Evolutionary conservation across 345 rosid species (phyloP), one percentile per base, ranked within the genome.

Genomic region (Ceriops zippeliana): DNA sequence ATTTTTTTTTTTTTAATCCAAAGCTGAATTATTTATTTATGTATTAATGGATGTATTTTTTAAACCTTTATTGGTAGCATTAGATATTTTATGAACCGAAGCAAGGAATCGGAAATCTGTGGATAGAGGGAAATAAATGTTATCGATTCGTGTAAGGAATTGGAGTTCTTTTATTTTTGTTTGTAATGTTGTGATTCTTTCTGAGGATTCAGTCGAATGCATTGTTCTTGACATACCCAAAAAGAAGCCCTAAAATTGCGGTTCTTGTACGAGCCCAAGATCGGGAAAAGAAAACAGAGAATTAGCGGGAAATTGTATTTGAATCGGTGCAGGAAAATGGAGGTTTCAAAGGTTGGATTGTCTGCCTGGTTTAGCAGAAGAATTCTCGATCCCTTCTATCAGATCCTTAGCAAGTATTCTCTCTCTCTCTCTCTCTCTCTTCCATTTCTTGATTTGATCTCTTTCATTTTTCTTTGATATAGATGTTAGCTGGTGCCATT

Each of bases 381-480:
- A 73, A 78, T 93, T 61, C 71, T 78, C 7, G 90, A 93, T 68
- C 96, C 98, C 74, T 85, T 93, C 63, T 59, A 86, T 63, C 87
- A 80, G 68, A 89, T 90, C 81, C 83, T 93, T 52, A 80, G 86
- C 73, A 87, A 88, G 98, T 90, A 72, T 64, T 4, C 58, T 54
- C 56, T 49, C 52, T 56, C 27, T 15, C 47, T 42, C 15, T 13
- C 16, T 37, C 42, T 37, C 3, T 7, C 32, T 11, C 31, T 35
- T 15, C 13, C 13, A 2, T 35, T 20, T 31, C 10, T 54, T 16
- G 47, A 20, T 32, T 67, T 22, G 8, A 32, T 52, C 16, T 38
- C 47, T 38, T 38, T 2, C 15, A 38, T 42, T 42, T 42, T 13
- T 13, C 49, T 13, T 42, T 11, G 17, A 42, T 15, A 3, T 13